These are phyloP conservation scores for Pseudozyma sp. DNA, from an alignment of 1,284 basidiomycete species.

Conservation along the genomic window DNA sequence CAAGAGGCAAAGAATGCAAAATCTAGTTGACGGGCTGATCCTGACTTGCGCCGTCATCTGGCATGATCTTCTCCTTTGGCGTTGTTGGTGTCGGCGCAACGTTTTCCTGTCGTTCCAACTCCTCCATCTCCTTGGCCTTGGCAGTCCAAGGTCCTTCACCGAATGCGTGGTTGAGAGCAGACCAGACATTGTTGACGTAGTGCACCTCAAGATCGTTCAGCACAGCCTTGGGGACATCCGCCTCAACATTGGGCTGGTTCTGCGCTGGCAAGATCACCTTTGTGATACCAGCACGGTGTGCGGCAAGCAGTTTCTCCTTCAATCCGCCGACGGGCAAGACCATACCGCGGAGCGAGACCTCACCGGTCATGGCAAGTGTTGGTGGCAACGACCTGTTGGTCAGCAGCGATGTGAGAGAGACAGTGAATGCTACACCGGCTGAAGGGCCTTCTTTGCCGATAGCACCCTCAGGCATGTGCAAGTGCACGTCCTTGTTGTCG, in stretches of 20 bases:
- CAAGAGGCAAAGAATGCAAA: no score
- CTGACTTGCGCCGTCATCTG: slow-evolving; percentile 48
- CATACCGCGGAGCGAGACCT: slow-evolving; percentile 67
- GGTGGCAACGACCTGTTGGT: slow-evolving; percentile 57
- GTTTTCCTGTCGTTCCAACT: slow-evolving; percentile 44
- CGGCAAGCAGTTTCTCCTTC: slow-evolving; percentile 68
- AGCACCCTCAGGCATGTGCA: slow-evolving; percentile 75
- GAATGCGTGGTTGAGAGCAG: slow-evolving; percentile 65
- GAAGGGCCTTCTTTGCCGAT: slow-evolving; percentile 98
- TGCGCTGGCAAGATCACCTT: slow-evolving; percentile 66
- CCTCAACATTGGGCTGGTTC: slow-evolving; percentile 67
- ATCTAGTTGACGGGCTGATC: slow-evolving; percentile 55
- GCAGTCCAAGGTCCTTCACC: slow-evolving; percentile 65
- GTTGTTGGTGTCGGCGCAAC: neutral
- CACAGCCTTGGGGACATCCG: slow-evolving; percentile 66
- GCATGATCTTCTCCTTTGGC: slow-evolving; percentile 36
- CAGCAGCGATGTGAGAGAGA: slow-evolving; percentile 90
- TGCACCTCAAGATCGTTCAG: slow-evolving; percentile 65
- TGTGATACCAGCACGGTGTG: slow-evolving; percentile 64
- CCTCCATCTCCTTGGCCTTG: slow-evolving; percentile 59
- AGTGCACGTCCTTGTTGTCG: slow-evolving; percentile 74
- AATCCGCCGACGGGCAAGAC: slow-evolving; percentile 67
- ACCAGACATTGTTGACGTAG: slow-evolving; percentile 67
- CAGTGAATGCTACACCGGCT: slow-evolving; percentile 91
- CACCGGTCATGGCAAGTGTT: slow-evolving; percentile 68